These are phyloP conservation scores for Myochromella boudieri DNA, from an alignment of 768 basidiomycete genomes.

Conservation along the genomic window DNA sequence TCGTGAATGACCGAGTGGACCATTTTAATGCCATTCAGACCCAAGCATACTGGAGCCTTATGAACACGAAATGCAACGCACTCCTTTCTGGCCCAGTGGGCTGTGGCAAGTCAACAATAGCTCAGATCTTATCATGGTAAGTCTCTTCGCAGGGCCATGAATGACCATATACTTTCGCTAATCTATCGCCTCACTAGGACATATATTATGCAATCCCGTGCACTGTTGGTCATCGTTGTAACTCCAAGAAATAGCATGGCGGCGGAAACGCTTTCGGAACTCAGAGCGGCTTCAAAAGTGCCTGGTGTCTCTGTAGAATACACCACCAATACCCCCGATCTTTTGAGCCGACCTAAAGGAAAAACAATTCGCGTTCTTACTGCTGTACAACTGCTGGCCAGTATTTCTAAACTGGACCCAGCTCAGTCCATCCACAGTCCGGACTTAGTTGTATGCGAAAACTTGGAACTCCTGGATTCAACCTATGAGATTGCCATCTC, in stretches of 20 bases:
- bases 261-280: slow-evolving; percentile 52
- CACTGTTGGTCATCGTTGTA: slow-evolving; percentile 64
- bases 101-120: slow-evolving; percentile 78
- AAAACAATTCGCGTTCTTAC: slow-evolving; percentile 59
- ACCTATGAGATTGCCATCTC: slow-evolving; percentile 84
- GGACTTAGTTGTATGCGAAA: slow-evolving; percentile 76
- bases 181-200: slow-evolving; percentile 42
- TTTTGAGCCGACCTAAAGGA: slow-evolving; percentile 35
- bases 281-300: slow-evolving; percentile 39
- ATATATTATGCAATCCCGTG: slow-evolving; percentile 39
- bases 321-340: slow-evolving; percentile 31
- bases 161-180: slow-evolving; percentile 6
- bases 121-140: slow-evolving; percentile 72
- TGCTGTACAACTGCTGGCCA: slow-evolving; percentile 47
- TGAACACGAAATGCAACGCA: slow-evolving; percentile 64
- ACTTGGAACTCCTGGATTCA: slow-evolving; percentile 79
- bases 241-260: slow-evolving; percentile 59
- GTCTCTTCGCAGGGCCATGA: too few species aligned
- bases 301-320: slow-evolving; percentile 39
- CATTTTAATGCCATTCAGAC: slow-evolving; percentile 87
- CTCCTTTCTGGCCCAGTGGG: slow-evolving; percentile 79
- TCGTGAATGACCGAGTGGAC: slow-evolving; percentile 45
- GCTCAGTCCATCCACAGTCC: slow-evolving; percentile 38
- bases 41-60: slow-evolving; percentile 81
- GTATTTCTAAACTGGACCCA: slow-evolving; percentile 33